Evolutionary conservation across 768 basidiomycete genomes (phyloP).

Genomic region (Hebeloma cylindrosporum): DNA sequence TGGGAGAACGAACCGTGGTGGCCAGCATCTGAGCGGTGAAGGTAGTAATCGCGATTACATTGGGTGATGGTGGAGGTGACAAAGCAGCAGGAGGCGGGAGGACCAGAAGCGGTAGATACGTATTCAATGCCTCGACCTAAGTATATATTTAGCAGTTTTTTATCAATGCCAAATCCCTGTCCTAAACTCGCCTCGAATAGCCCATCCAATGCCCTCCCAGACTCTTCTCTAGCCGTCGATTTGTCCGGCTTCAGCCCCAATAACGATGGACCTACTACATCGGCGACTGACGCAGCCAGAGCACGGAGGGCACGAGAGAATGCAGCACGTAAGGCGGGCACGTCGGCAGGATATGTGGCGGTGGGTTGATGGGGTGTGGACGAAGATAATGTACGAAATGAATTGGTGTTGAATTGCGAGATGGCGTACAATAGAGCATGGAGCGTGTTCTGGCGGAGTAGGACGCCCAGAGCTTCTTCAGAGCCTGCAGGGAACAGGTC

Average conservation of each 20-base stretch:
- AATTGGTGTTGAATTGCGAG: constrained; percentile 44
- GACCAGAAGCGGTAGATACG: constrained; percentile 60
- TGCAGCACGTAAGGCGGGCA: constrained; percentile 48
- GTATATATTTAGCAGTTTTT: constrained; percentile 7
- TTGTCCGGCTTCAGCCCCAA: constrained; percentile 59
- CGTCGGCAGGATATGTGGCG: constrained; percentile 38
- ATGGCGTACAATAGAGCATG: constrained; percentile 64
- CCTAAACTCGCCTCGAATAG: constrained; percentile 46
- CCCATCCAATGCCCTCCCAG: constrained; percentile 55
- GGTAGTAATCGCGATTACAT: constrained; percentile 37
- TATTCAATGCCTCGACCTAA: constrained; percentile 61
- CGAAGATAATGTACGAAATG: too few species aligned
- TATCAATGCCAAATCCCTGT: background rate
- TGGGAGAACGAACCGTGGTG: constrained; percentile 45
- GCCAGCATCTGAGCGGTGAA: constrained; percentile 63
- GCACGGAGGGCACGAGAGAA: constrained; percentile 64
- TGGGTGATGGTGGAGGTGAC: constrained; percentile 19
- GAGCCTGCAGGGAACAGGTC: constrained; percentile 47
- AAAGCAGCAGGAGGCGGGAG: constrained; percentile 20
- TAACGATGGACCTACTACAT: constrained; percentile 66
- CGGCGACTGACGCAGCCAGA: constrained; percentile 58
- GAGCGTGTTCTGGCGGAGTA: constrained; percentile 58
- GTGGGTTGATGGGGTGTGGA: too few species aligned
- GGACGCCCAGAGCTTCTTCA: constrained; percentile 53
- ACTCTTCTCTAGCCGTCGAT: constrained; percentile 44